phyloP scores from a whole-genome alignment of 129 eudicot genomes.

The Artemisia argyi region DNA sequence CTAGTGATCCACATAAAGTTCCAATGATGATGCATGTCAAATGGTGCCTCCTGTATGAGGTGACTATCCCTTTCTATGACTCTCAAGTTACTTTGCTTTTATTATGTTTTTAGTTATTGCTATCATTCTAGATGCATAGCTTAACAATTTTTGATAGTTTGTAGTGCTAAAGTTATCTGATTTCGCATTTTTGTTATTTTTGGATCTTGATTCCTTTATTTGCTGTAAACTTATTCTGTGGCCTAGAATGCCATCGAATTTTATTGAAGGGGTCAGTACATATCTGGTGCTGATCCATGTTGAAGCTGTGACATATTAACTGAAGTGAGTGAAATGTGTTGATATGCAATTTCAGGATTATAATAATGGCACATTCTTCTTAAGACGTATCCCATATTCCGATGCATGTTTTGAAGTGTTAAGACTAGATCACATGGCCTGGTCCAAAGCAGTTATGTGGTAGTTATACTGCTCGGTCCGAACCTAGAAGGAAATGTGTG shows the following conservation, averaged over 20 bases:
- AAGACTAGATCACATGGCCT: too few species aligned
- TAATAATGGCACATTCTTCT: too few species aligned
- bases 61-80: not conserved
- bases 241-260: not conserved
- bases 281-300: not conserved
- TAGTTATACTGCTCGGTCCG: too few species aligned
- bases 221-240: not conserved
- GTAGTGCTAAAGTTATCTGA: not conserved
- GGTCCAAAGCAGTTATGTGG: too few species aligned
- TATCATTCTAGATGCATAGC: not conserved
- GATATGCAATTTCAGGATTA: too few species aligned
- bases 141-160: not conserved
- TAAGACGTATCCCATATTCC: too few species aligned
- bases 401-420: too few species aligned
- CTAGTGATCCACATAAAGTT: constrained; percentile 28
- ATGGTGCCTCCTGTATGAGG: constrained; percentile 20
- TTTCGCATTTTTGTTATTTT: constrained; percentile 1
- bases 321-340: not conserved
- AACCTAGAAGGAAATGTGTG: not conserved
- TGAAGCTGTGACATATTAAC: not conserved
- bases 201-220: not conserved
- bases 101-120: not conserved
- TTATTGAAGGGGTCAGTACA: not conserved
- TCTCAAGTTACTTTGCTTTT: not conserved
- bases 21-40: constrained; percentile 19